phyloP scores from a whole-genome alignment of 306 rosid genomes.

The Corylus heterophylla region DNA sequence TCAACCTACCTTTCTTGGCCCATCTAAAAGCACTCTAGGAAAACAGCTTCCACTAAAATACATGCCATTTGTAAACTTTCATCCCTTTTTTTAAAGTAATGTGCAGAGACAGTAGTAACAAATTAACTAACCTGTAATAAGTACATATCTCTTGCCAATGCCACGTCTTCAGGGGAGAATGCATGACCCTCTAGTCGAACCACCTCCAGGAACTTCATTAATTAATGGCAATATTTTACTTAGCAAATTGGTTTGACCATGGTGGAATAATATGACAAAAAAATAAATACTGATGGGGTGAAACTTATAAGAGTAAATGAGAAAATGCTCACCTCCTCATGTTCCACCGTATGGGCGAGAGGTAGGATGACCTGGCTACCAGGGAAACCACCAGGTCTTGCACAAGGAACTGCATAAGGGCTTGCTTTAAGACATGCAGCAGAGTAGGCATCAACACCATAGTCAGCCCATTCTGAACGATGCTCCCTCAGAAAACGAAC shows the following conservation, averaged over 20 bases:
- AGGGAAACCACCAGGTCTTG: constrained; percentile 86
- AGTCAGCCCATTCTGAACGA: constrained; percentile 98
- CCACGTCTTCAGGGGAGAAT: constrained; percentile 82
- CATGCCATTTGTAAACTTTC: neutral
- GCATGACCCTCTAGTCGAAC: constrained; percentile 98
- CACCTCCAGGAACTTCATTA: constrained; percentile 82
- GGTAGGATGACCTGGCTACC: constrained; percentile 89
- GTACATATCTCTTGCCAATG: constrained; percentile 88
- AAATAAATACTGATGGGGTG: neutral
- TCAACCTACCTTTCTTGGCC: too few species aligned
- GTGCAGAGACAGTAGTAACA: neutral
- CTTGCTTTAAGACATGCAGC: constrained; percentile 83
- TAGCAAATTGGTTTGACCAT: neutral
- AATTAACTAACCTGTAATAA: constrained; percentile 64
- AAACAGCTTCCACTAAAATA: neutral
- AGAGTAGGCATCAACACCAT: constrained; percentile 93
- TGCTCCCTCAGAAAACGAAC: constrained; percentile 97
- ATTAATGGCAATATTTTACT: neutral
- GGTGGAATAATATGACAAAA: neutral
- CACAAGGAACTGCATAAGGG: constrained; percentile 84
- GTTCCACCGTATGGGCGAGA: constrained; percentile 88
- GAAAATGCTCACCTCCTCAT: constrained; percentile 69
- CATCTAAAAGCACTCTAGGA: neutral
- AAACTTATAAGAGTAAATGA: neutral
- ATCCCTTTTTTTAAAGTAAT: neutral